These are phyloP conservation scores for Porphyrellus cyaneotinctus DNA, from an alignment of 768 basidiomycete genomes.

Conservation along the genomic window DNA sequence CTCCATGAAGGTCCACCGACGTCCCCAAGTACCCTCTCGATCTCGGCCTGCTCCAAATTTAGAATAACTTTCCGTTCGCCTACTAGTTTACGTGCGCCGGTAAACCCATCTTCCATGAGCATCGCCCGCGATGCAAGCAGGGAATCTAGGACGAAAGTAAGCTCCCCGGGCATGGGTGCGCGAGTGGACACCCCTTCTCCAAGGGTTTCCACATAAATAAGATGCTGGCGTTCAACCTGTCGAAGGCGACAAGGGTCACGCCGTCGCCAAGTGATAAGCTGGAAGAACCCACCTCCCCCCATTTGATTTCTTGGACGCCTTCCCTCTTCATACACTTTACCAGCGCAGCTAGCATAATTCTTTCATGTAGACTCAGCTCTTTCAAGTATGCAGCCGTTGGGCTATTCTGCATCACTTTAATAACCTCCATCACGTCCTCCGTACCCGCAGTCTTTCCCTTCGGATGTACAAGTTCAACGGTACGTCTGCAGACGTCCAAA, in stretches of 20 bases:
- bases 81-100: constrained; percentile 49
- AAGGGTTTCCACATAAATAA: constrained; percentile 63
- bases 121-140: constrained; percentile 75
- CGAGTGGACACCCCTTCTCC: constrained; percentile 53
- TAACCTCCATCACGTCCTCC: constrained; percentile 73
- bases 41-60: constrained; percentile 81
- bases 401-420: constrained; percentile 85
- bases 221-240: constrained; percentile 74
- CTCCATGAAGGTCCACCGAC: constrained; percentile 70
- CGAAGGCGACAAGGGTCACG: background rate
- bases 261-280: background rate
- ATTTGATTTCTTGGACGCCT: constrained; percentile 85
- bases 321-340: constrained; percentile 78
- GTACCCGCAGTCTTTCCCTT: constrained; percentile 52
- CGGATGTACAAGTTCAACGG: constrained; percentile 72
- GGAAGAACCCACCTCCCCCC: constrained; percentile 60
- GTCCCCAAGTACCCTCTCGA: constrained; percentile 81
- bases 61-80: constrained; percentile 70
- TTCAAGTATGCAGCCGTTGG: constrained; percentile 81
- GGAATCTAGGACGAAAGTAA: constrained; percentile 67
- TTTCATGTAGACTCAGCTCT: constrained; percentile 83
- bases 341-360: constrained; percentile 80
- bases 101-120: constrained; percentile 61
- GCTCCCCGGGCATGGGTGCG: constrained; percentile 58
- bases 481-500: constrained; percentile 90